A percentile compares a stretch with the other conserved stretches of the same genome.
phyloP scores from a whole-genome alignment of 129 eudicot genomes.

The Flaveria linearis region DNA sequence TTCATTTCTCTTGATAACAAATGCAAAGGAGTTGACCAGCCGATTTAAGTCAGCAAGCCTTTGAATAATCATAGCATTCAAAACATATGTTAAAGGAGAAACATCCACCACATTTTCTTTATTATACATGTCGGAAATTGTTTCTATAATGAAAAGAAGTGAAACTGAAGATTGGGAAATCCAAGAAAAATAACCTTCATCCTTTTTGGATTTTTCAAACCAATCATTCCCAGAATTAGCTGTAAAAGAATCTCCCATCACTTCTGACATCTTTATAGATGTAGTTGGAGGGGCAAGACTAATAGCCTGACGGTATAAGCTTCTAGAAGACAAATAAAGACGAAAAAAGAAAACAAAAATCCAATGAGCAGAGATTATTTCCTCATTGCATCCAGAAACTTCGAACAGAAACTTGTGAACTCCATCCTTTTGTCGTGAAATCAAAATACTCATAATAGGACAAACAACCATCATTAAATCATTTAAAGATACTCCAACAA shows the following conservation, averaged over 20 bases:
- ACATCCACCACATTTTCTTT: conserved; percentile 38
- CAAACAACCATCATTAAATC: conserved; percentile 50
- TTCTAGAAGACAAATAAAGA: conserved; percentile 64
- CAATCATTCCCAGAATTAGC: conserved; percentile 63
- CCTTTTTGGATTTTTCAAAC: conserved; percentile 53
- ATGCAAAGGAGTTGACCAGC: conserved; percentile 59
- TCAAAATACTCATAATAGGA: conserved; percentile 55
- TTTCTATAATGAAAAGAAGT: conserved; percentile 48
- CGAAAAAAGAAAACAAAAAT: conserved; percentile 66
- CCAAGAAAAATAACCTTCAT: conserved; percentile 80
- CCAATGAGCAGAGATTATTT: conserved; percentile 41
- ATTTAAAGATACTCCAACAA: conserved; percentile 61
- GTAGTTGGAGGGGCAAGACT: conserved; percentile 75
- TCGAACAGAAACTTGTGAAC: conserved; percentile 36
- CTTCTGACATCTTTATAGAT: conserved; percentile 60
- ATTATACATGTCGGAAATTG: conserved; percentile 43
- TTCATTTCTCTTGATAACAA: conserved; percentile 47
- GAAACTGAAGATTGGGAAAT: conserved; percentile 58
- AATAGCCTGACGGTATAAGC: conserved; percentile 60
- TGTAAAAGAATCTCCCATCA: conserved; percentile 55
- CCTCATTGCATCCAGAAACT: conserved; percentile 41
- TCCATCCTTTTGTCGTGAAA: conserved; percentile 36
- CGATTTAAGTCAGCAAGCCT: conserved; percentile 76
- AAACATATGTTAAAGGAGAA: conserved; percentile 59
- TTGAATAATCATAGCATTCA: conserved; percentile 68